Evolutionary conservation across 2,329 filamentous ascomycete genomes (phyloP), one percentile per base, ranked within the genome.

Genomic region (Talaromyces albobiverticillius): DNA sequence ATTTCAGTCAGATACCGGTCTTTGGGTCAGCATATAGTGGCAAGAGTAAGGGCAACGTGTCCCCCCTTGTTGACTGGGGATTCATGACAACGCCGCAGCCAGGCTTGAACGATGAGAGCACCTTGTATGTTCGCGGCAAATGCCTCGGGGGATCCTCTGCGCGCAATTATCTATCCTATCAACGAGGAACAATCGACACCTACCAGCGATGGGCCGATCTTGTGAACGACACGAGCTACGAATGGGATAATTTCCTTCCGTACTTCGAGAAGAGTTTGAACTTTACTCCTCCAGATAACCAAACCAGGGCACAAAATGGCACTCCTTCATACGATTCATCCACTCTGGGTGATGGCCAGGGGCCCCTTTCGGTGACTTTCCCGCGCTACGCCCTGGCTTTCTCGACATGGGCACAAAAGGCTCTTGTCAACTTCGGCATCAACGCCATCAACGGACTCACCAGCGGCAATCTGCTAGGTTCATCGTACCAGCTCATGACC

Each of bases 131-230:
- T 0, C 60, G 61, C 4, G 66, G 63, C 1, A 67, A 67, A 50
- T 61, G 60, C 38, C 20, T 53, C 9, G 50, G 50, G 8, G 50
- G 55, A 14, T 29, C 23, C 9, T 32, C 34, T 63, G 22, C 61
- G 56, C 41, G 46, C 3, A 66, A 66, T 26, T 62, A 57, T 41
- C 61, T 67, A 62, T 20, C 60, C 1, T 61, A 67, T 38, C 61
- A 64, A 4, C 57, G 66, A 26, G 62, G 63, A 5, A 71, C 68
- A 3, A 58, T 54, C 10, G 67, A 59, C 5, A 60, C 64, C 11
- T 62, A 68, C 48, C 60, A 67, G 49, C 51, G 46, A 41, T 74
- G 71, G 71, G 70, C 70, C 0, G 61, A 72, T 43, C 57, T 62
- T 31, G 68, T 72, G 4, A 66, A 60, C 3, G 71, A 74, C 47